phyloP scores from a whole-genome alignment of 73 alveolate species.

The Paramecium biaurelia region DNA sequence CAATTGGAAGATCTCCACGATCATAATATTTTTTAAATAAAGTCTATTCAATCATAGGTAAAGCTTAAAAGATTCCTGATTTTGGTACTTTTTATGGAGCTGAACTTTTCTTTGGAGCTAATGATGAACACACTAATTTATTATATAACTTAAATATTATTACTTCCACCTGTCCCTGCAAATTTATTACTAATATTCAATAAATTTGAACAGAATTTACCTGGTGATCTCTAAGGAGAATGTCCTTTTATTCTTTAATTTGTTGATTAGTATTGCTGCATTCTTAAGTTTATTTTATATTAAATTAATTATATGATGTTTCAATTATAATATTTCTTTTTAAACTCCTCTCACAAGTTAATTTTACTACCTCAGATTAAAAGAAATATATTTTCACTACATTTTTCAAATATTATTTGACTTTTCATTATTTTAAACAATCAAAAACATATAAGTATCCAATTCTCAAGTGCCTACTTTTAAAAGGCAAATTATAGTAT shows the following conservation, averaged over 20 bases:
- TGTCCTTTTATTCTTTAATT: conserved; percentile 4
- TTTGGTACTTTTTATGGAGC: conserved; percentile 56
- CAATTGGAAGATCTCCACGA: conserved; percentile 87
- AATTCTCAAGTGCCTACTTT: not conserved
- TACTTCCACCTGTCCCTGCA: conserved; percentile 68
- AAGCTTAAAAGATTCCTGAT: conserved; percentile 59
- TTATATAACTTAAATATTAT: not conserved
- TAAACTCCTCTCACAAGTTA: not conserved
- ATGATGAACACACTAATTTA: conserved; percentile 43
- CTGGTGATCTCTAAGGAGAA: conserved; percentile 43
- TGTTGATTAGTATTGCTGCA: not conserved
- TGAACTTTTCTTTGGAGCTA: conserved; percentile 57
- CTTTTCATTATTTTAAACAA: too few species aligned
- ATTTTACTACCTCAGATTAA: not conserved
- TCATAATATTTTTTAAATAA: conserved; percentile 81
- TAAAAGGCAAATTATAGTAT: not conserved
- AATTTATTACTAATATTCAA: conserved; percentile 56
- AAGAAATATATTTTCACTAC: not conserved
- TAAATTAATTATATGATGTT: not conserved
- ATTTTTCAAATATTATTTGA: too few species aligned
- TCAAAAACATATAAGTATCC: not conserved
- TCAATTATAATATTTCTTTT: not conserved
- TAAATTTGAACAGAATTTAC: conserved; percentile 49
- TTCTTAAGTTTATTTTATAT: not conserved
- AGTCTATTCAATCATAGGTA: conserved; percentile 62